Evolutionary conservation across 2,329 filamentous ascomycete genomes (phyloP).

Genomic region (Sarocladiaceae sp.): DNA sequence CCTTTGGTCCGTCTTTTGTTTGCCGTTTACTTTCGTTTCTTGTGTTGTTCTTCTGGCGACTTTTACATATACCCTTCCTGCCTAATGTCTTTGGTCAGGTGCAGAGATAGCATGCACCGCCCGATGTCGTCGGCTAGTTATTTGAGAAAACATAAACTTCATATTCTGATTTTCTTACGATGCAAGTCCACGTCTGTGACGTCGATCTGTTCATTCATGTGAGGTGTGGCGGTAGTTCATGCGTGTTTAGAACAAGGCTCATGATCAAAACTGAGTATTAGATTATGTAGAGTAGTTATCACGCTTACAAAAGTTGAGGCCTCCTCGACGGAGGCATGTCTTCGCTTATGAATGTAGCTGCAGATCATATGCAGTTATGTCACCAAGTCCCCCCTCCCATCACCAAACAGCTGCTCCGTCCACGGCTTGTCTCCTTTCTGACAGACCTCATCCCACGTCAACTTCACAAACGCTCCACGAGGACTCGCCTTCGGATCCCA

Average conservation of each 20-base stretch:
- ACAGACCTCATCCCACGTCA: constrained; percentile 29
- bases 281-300: too few relatives aligned
- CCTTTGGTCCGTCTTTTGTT: not conserved
- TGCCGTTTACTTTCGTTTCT: not conserved
- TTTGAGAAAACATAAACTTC: too few relatives aligned
- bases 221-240: too few relatives aligned
- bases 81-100: not conserved
- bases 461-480: constrained; percentile 8
- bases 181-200: too few relatives aligned
- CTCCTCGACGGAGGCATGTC: too few relatives aligned
- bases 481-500: not conserved
- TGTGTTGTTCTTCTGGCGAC: not conserved
- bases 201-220: too few relatives aligned
- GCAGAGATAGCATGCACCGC: not conserved
- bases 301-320: too few relatives aligned
- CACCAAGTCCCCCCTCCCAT: constrained; percentile 24
- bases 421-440: constrained; percentile 24
- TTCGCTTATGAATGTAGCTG: too few relatives aligned
- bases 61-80: constrained; percentile 7
- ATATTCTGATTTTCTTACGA: too few relatives aligned
- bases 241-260: too few relatives aligned
- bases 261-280: not conserved
- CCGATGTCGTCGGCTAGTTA: too few relatives aligned
- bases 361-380: constrained; percentile 10
- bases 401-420: constrained; percentile 29